Base-by-base conservation (phyloP, 129 eudicot species). In the Centaurea solstitialis region DNA sequence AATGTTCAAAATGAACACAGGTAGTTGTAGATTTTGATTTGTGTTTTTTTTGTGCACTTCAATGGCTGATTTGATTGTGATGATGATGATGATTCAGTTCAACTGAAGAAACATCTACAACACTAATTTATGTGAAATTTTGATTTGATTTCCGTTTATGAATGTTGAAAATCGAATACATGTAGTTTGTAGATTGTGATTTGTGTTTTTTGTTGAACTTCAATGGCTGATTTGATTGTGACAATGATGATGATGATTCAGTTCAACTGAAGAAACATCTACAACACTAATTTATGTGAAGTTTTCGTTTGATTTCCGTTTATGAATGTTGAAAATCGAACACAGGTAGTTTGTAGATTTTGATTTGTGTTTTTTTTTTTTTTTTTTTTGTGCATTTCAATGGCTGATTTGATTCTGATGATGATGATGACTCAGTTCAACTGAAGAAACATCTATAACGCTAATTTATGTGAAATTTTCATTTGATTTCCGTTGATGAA, bases 191-290 rank as follows among this genome's bases (percentile, higher is more conserved):
- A 17, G 39, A 13, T 21, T 21, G 64, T 53, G 53, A 41, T 64
- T 13, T 9, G 43, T 72, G 5, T 26, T 18, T 45, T 17, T n/a
- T 20, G 30, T 20, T 3, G 20, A 18, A 17, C 17, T 59, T 37
- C 20, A 24, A 10, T 68, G 24, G 12, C 50, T 18, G 64, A 35
- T 75, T 81, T 39, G 82, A 76, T 82, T 70, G 21, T n/a, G n/a
- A n/a, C n/a, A n/a, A n/a, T n/a, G n/a, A n/a, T n/a, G n/a, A n/a
- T n/a, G n/a, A n/a, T n/a, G n/a, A 74, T 74, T 81, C 47, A 5
- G 97, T 90, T 68, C 90, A 87, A 82, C 69, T 87, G 87, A 90
- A 90, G 82, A 88, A 83, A 59, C 76, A 72, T 73, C 83, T 75
- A 39, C 79, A 75, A 30, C 88, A 68, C n/a, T 41, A 13, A 5